Evolutionary conservation across 768 basidiomycete species (phyloP), one percentile per base, ranked within the genome.

Genomic region (Amanita muscaria): DNA sequence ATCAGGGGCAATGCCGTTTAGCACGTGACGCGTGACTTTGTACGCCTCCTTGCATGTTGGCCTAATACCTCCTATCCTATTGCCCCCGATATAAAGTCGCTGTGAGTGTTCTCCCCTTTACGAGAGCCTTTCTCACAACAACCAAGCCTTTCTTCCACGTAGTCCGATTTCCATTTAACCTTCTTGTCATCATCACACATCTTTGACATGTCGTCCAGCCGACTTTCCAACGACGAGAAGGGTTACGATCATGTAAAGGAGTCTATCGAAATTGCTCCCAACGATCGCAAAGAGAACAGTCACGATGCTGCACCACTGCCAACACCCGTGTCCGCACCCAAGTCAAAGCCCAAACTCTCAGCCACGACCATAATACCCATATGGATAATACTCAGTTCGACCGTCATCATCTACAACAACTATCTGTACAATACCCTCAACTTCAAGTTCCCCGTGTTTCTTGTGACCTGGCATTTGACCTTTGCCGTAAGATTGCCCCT

Each of bases 331-430:
- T 69, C 75, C 0, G 60, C 70, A 16, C 52, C 65, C 7, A 56
- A 62, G 2, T 58, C 64, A 7, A 77, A 75, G 44, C 52, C 68
- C n/a, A 77, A 73, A 56, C 62, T 86, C 22, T 74, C 85, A 10
- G 73, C 85, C 1, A 58, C 79, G 1, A 65, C 73, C 45, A 87
- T 92, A 56, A 88, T 96, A 46, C 92, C 89, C 21, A 68, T 94
- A 45, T 98, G 94, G 94, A 97, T 96, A 56, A 66, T 78, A 15
- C 82, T 94, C 53, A 86, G 82, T 51, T 89, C 90, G 19, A 60
- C 79, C 6, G 93, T 97, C 59, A 97, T 97, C 66, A 80, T 96
- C 48, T 96, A 97, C 78, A 96, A 96, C 76, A 94, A 91, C 63
- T 81, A 81, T 59, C 64, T 88, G 53, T 90, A 88, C 72, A 87